These are phyloP conservation scores for Tulasnella sp. DNA, from an alignment of 768 basidiomycete genomes.

Conservation along the genomic window DNA sequence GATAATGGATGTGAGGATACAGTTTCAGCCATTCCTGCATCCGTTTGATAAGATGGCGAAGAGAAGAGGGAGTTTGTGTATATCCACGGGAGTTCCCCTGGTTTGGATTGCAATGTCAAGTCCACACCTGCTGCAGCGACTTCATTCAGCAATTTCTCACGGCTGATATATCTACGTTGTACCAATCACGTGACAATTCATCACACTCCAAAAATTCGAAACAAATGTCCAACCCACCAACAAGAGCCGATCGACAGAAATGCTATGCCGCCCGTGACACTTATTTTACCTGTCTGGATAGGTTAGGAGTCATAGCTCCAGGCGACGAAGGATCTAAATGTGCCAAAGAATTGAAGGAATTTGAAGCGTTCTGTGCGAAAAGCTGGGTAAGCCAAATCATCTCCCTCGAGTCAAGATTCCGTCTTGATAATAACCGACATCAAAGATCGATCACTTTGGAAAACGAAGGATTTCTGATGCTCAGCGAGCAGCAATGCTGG, in stretches of 20 bases:
- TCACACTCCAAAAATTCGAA: no score
- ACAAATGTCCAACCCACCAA: conserved; percentile 14
- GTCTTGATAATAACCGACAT: not conserved
- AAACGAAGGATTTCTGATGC: conserved; percentile 73
- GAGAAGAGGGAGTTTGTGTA: not conserved
- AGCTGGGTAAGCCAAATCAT: conserved; percentile 59
- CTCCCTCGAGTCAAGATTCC: not conserved
- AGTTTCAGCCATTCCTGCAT: not conserved
- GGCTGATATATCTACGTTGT: no score
- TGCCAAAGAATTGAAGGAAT: conserved; percentile 39
- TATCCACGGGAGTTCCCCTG: not conserved
- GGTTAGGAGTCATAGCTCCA: conserved; percentile 49
- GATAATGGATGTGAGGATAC: conserved; percentile 54
- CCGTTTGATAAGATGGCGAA: not conserved
- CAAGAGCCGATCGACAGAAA: conserved; percentile 44
- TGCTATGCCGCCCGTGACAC: conserved; percentile 81
- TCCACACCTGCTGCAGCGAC: not conserved
- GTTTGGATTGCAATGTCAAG: not conserved
- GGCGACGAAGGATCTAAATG: conserved; percentile 59
- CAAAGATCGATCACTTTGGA: conserved; percentile 89
- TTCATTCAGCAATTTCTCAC: not conserved
- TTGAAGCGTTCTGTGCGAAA: conserved; percentile 65
- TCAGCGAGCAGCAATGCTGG: conserved; percentile 59
- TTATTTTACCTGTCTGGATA: conserved; percentile 78
- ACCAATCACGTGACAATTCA: no score